phyloP scores from a whole-genome alignment of 345 rosid species.

The Garcia nutans region DNA sequence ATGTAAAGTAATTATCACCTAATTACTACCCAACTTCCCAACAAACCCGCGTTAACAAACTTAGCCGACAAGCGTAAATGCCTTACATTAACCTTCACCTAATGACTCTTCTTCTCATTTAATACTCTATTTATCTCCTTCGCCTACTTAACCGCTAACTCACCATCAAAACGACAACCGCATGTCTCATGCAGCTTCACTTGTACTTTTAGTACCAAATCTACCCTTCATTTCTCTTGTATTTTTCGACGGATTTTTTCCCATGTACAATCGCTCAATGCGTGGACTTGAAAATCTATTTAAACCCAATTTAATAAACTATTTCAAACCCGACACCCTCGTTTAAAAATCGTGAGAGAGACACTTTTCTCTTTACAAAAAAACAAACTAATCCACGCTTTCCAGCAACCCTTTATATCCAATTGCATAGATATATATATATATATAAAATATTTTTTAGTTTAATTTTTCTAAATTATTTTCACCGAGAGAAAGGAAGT shows the following conservation, averaged over 20 bases:
- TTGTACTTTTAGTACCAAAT: not conserved
- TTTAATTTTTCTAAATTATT: not conserved
- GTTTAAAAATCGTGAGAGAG: slow-evolving; percentile 28
- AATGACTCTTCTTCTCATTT: slow-evolving; percentile 14
- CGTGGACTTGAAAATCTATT: slow-evolving; percentile 18
- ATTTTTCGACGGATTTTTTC: not conserved
- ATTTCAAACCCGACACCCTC: slow-evolving; percentile 33
- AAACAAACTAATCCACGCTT: slow-evolving; percentile 9
- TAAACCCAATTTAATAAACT: not conserved
- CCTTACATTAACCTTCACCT: slow-evolving; percentile 12
- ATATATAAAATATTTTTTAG: not conserved
- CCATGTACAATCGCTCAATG: slow-evolving; percentile 7
- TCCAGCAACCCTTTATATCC: not conserved
- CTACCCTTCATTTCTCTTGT: not conserved
- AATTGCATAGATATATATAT: not conserved
- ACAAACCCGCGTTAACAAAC: slow-evolving; percentile 38
- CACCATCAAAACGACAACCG: not conserved
- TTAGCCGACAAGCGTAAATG: slow-evolving; percentile 37
- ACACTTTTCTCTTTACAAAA: not conserved
- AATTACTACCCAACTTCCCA: slow-evolving; percentile 28
- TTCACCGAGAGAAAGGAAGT: not conserved
- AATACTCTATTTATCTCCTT: not conserved
- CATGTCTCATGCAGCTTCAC: not conserved
- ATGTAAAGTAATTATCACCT: slow-evolving; percentile 8
- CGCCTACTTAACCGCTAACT: too few relatives aligned